Base-by-base conservation (phyloP, 1,284 basidiomycete genomes). In the Hortiboletus rubellus region DNA sequence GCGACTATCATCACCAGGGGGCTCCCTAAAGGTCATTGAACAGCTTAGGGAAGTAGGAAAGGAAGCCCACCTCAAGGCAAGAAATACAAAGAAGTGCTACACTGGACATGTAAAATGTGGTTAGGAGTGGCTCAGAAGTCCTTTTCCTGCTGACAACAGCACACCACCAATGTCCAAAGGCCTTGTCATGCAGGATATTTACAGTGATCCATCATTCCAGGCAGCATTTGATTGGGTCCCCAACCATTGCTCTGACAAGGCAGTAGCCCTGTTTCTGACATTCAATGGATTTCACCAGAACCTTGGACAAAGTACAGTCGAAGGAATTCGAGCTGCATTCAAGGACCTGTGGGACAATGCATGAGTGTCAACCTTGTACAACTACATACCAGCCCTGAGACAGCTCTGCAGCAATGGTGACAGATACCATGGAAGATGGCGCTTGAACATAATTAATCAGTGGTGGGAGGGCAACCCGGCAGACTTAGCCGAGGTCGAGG, bases 301-400 rank as follows among this genome's bases (percentile, higher is more conserved):
- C 10, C 58, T 60, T 0, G 7, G 58, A 1, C 54, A 17, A 3
- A 10, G 15, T 1, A 54, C 44, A 2, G 15, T 60, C 0, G 51
- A 60, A 7, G 57, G 51, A 1, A 33, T 60, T 0, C 14, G 8
- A 2, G 58, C 47, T 1, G 43, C 40, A 3, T 59, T 59, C 40
- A 59, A 59, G 17, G 47, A 59, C 11, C 24, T 59, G 34, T 59
- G 57, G 51, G 51, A 59, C 5, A 27, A 36, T 5, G 24, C 5
- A 15, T 59, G 34, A 36, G 34, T 36, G 12, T 14, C 34, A 6
- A 34, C 14, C 12, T 14, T 34, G 34, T 11, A 14, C 34, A 34
- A 34, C 14, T 34, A 12, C 34, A 14, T 34, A 14, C 34, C 34
- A 14, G 12, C 34, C 34, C 34, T 34, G 34, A 34, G 34, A 34